phyloP scores from a whole-genome alignment of 805 yeast genomes.

The Ogataea methanolica region DNA sequence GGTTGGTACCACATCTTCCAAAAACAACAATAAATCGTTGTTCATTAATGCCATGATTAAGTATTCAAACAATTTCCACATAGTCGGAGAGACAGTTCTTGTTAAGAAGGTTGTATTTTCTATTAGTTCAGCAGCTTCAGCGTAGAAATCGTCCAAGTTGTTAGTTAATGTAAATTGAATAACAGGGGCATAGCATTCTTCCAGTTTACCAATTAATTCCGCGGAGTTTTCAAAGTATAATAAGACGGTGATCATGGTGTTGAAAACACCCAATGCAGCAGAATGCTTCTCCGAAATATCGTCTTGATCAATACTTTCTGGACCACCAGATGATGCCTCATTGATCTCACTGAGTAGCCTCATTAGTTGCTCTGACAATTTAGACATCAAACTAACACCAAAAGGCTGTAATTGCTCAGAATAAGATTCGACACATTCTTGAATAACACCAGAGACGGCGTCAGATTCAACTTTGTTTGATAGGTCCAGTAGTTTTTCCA shows the following conservation, averaged over 20 bases:
- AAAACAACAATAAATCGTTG: slow-evolving; percentile 56
- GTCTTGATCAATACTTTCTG: slow-evolving; percentile 41
- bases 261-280: slow-evolving; percentile 83
- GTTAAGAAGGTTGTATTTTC: slow-evolving; percentile 67
- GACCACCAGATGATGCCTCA: slow-evolving; percentile 49
- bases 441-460: slow-evolving; percentile 84
- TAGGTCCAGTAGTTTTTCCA: slow-evolving; percentile 71
- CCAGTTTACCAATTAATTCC: slow-evolving; percentile 63
- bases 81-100: slow-evolving; percentile 55
- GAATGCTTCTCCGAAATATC: slow-evolving; percentile 64
- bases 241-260: slow-evolving; percentile 83
- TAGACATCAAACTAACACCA: slow-evolving; percentile 59
- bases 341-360: slow-evolving; percentile 65
- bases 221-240: slow-evolving; percentile 80
- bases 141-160: slow-evolving; percentile 71
- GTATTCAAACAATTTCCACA: slow-evolving; percentile 69
- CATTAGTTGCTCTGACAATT: slow-evolving; percentile 72
- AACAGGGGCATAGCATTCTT: slow-evolving; percentile 70
- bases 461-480: slow-evolving; percentile 85
- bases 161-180: slow-evolving; percentile 62
- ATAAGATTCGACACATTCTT: slow-evolving; percentile 88
- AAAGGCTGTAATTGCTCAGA: slow-evolving; percentile 89
- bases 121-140: slow-evolving; percentile 77
- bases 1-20: slow-evolving; percentile 73
- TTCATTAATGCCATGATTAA: slow-evolving; percentile 33